A percentile compares a stretch with the other conserved stretches of the same genome.
phyloP scores from a whole-genome alignment of 768 basidiomycete genomes.

The Psilocybe azurescens region DNA sequence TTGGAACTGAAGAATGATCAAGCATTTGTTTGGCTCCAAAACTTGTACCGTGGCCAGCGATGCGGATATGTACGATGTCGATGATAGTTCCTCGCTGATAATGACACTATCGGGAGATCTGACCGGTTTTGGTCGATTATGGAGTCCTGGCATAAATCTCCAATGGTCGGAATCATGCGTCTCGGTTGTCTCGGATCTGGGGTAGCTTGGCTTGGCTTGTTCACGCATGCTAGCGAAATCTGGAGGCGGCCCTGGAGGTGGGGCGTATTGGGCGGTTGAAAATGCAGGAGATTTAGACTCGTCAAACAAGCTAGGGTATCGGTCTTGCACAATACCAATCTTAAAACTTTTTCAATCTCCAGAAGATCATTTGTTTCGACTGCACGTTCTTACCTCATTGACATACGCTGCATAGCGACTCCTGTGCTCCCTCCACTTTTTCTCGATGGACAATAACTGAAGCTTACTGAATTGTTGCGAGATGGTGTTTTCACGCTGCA shows the following conservation, averaged over 20 bases:
- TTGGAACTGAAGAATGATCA: conserved; percentile 20
- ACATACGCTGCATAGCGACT: conserved; percentile 22
- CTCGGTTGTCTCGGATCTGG: background rate
- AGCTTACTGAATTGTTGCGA: conserved; percentile 2
- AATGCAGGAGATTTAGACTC: background rate
- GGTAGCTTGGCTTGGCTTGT: background rate
- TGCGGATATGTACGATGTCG: conserved; percentile 21
- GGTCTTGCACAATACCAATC: conserved; percentile 21
- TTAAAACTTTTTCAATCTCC: background rate
- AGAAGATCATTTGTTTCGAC: no score
- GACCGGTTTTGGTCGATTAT: conserved; percentile 1
- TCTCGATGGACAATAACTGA: conserved; percentile 11
- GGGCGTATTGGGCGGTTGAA: background rate
- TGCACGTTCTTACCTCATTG: conserved; percentile 15
- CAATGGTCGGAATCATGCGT: background rate
- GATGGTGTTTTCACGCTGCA: conserved; percentile 6
- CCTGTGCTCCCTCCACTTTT: conserved; percentile 21
- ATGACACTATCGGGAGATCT: conserved; percentile 9
- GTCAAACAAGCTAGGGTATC: conserved; percentile 16
- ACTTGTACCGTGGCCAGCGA: conserved; percentile 17
- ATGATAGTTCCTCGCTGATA: conserved; percentile 18
- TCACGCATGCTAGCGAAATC: background rate
- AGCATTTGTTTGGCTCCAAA: conserved; percentile 18
- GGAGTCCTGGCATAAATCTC: conserved; percentile 1
- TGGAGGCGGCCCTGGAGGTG: background rate